These are phyloP conservation scores for Podaxis rugospora DNA, from an alignment of 768 basidiomycete genomes.

Conservation along the genomic window DNA sequence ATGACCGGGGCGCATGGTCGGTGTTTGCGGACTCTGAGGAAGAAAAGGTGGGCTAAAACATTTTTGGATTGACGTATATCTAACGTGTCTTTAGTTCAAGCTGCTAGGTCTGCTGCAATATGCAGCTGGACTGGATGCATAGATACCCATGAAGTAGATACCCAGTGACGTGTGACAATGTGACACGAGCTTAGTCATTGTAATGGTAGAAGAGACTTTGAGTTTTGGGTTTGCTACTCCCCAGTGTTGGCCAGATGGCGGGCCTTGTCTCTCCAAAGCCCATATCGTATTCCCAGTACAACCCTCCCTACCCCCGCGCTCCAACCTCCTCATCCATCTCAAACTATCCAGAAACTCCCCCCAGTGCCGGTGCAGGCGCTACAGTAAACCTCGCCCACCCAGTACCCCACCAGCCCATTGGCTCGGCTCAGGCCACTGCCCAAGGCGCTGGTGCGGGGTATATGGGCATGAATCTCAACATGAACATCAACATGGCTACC, in stretches of 20 bases:
- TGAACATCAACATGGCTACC: conserved; percentile 24
- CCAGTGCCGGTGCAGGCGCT: conserved; percentile 31
- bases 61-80: neutral
- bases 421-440: neutral
- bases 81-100: conserved; percentile 30
- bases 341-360: conserved; percentile 61
- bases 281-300: conserved; percentile 56
- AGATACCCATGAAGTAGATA: neutral
- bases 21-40: conserved; percentile 60
- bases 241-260: conserved; percentile 40
- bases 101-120: conserved; percentile 43
- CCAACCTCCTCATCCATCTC: conserved; percentile 34
- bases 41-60: conserved; percentile 44
- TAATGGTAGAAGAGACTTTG: neutral
- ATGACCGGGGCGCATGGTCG: conserved; percentile 45
- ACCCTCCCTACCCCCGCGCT: conserved; percentile 57
- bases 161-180: conserved; percentile 2
- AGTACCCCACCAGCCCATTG: conserved; percentile 44
- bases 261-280: conserved; percentile 61
- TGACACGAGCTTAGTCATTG: conserved; percentile 14
- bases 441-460: neutral
- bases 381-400: conserved; percentile 48
- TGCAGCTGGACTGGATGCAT: conserved; percentile 32
- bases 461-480: conserved; percentile 12
- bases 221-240: neutral